Evolutionary conservation across 192 early-diverging fungal species (phyloP), one percentile per base, ranked within the genome.

Genomic region (Funneliformis geosporum): DNA sequence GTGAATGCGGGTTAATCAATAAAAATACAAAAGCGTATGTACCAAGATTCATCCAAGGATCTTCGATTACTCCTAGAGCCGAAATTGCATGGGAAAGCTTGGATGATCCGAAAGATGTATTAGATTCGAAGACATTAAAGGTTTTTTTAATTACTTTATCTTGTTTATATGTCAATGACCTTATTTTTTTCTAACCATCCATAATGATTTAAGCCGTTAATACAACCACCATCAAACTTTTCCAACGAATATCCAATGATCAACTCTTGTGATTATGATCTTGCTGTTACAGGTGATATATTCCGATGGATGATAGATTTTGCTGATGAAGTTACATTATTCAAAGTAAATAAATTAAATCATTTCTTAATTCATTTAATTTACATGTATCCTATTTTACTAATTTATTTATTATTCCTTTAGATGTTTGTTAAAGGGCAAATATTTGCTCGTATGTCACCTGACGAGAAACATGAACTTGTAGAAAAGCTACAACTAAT

Each of bases 361-460:
- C 1, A 1, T 55, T 21, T 55, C 33, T 0, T 21, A 21, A 43
- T 23, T 47, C 7, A 3, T 40, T 68, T 55, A n/a, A 73, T 46
- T 3, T 71, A 44, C 43, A 3, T 62, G 39, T 40, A 2, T 75
- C 23, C 4, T 8, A 2, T n/a, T 33, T 60, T n/a, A 42, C n/a
- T 42, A 50, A 64, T 46, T 47, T 66, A 21, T 28, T 42, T 23
- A 28, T 50, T 72, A 18, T 81, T 96, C 43, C 82, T 83, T 14
- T 86, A 93, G 75, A 93, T 98, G 91, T 86, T 99, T 59, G 91
- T 96, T 79, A 97, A 96, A 69, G 92, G 93, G 8, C 93, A 95
- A 70, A 91, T 99, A 43, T 99, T 94, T 84, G 96, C 97, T 6
- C 92, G 98, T 71, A 98, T 99, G 97, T 98, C 97, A 3, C 98